A percentile compares a stretch with the other conserved stretches of the same genome.
Conservation (phyloP, 768 basidiomycete species). For the Galerina marginata region DNA sequence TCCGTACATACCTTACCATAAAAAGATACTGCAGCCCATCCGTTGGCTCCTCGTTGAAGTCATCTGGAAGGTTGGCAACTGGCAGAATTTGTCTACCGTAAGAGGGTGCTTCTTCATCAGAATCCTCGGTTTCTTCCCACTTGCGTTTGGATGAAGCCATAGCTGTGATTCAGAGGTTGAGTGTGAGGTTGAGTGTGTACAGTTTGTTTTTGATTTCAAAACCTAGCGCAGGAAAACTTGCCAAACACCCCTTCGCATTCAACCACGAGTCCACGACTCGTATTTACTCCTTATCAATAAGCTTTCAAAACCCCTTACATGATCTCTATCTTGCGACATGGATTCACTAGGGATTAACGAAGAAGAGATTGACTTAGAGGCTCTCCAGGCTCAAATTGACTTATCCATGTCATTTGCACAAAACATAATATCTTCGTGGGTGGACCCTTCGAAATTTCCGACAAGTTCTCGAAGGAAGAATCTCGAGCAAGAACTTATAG, state of each 20-base stretch:
- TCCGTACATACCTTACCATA: constrained; percentile 65
- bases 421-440: constrained; percentile 77
- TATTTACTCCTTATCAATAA: too few species aligned
- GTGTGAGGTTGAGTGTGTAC: neutral
- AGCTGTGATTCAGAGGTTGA: neutral
- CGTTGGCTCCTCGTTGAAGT: constrained; percentile 66
- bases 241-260: constrained; percentile 3
- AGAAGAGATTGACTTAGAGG: constrained; percentile 67
- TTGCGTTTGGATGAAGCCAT: constrained; percentile 59
- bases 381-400: constrained; percentile 83
- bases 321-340: neutral
- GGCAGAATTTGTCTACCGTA: constrained; percentile 78
- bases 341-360: constrained; percentile 39
- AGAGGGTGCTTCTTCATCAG: constrained; percentile 64
- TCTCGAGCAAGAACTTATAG: constrained; percentile 62
- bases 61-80: constrained; percentile 76
- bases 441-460: constrained; percentile 57
- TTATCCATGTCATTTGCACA: constrained; percentile 79
- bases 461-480: constrained; percentile 40
- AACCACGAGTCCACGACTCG: neutral
- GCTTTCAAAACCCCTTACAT: neutral
- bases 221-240: neutral
- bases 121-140: constrained; percentile 51
- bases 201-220: constrained; percentile 12
- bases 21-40: constrained; percentile 86